phyloP scores from a whole-genome alignment of 2,329 filamentous ascomycete species.

The Herpotrichia juniperi region DNA sequence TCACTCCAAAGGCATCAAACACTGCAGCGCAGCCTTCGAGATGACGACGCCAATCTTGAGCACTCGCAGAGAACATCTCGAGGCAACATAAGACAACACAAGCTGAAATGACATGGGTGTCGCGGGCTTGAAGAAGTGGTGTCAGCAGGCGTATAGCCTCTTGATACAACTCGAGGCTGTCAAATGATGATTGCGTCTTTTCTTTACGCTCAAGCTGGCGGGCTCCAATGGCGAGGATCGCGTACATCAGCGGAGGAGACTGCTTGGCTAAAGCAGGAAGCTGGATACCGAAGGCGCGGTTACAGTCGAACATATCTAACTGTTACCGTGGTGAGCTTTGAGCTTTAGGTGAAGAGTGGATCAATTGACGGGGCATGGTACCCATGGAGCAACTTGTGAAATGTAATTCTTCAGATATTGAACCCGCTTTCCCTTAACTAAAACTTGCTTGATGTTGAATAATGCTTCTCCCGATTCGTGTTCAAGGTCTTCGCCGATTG shows the following conservation, averaged over 20 bases:
- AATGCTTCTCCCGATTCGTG: conserved; percentile 3
- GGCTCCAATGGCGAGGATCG: conserved; percentile 59
- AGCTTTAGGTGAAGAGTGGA: too few species aligned
- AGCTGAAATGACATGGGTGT: conserved; percentile 58
- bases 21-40: conserved; percentile 60
- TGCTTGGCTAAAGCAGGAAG: conserved; percentile 55
- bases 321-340: conserved; percentile 11
- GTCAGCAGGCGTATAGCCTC: conserved; percentile 58
- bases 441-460: conserved; percentile 24
- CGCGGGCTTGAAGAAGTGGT: conserved; percentile 55
- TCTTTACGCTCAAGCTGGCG: conserved; percentile 58
- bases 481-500: conserved; percentile 16
- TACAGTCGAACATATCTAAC: conserved; percentile 61
- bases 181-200: conserved; percentile 46
- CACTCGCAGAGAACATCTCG: conserved; percentile 54
- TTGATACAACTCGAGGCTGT: conserved; percentile 58
- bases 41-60: conserved; percentile 57
- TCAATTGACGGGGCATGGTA: conserved; percentile 4
- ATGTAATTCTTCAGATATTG: conserved; percentile 40
- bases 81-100: conserved; percentile 62
- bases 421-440: conserved; percentile 26
- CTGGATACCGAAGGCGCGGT: conserved; percentile 56
- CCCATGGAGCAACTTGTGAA: conserved; percentile 35
- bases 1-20: conserved; percentile 57
- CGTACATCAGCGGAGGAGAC: conserved; percentile 54